Evolutionary conservation across 2,329 filamentous ascomycete species (phyloP).

Genomic region (Penicillium brasilianum): DNA sequence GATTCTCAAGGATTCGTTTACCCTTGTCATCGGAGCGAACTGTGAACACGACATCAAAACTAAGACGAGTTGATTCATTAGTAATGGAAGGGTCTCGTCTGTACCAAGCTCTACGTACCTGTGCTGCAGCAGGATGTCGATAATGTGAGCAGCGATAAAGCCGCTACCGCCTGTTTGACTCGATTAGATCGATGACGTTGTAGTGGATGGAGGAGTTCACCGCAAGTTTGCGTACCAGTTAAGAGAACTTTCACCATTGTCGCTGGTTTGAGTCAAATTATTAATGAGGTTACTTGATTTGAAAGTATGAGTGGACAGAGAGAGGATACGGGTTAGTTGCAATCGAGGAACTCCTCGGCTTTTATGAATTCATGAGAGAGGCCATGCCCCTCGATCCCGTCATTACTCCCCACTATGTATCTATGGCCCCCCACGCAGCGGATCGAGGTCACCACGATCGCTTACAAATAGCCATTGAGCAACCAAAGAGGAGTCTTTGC

Average conservation of each 20-base stretch:
- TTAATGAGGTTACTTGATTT: not conserved
- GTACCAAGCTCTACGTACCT: conserved; percentile 40
- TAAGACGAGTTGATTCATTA: conserved; percentile 29
- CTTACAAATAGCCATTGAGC: conserved; percentile 27
- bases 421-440: conserved; percentile 10
- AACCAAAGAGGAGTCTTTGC: not conserved
- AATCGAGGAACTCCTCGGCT: conserved; percentile 14
- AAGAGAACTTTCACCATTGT: conserved; percentile 48
- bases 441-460: conserved; percentile 5
- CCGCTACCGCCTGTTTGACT: conserved; percentile 59
- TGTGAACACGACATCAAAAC: conserved; percentile 66
- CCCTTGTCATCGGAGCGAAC: conserved; percentile 67
- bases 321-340: not conserved
- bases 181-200: conserved; percentile 20
- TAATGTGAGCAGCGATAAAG: conserved; percentile 69
- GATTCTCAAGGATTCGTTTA: conserved; percentile 62
- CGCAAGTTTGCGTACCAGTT: conserved; percentile 35
- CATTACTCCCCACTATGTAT: conserved; percentile 29
- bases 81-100: not conserved
- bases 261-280: not conserved
- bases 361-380: conserved; percentile 22
- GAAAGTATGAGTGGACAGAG: not conserved
- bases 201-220: conserved; percentile 29
- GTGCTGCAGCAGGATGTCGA: conserved; percentile 62
- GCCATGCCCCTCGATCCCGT: conserved; percentile 29